phyloP scores from a whole-genome alignment of 2,329 filamentous ascomycete species.

The Septoria linicola region DNA sequence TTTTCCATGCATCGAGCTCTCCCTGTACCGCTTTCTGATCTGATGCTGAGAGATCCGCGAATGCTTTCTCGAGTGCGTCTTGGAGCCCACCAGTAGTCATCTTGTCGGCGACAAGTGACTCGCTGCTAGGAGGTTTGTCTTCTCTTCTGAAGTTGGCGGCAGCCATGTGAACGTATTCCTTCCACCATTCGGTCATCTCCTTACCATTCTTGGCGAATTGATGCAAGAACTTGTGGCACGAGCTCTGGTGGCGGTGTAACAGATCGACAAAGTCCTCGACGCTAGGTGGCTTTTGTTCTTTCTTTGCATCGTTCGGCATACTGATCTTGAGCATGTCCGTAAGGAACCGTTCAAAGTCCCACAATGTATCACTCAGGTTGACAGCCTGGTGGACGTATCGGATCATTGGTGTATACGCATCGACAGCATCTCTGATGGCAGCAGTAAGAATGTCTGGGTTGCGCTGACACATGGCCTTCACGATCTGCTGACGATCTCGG shows the following conservation, averaged over 20 bases:
- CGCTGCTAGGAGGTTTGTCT: constrained; percentile 27
- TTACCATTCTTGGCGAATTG: constrained; percentile 67
- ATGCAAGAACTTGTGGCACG: constrained; percentile 69
- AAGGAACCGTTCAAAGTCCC: constrained; percentile 66
- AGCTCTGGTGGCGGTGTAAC: constrained; percentile 61
- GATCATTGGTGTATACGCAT: constrained; percentile 73
- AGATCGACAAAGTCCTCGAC: constrained; percentile 72
- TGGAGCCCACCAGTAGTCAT: constrained; percentile 48
- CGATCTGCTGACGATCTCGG: constrained; percentile 71
- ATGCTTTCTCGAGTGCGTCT: constrained; percentile 43
- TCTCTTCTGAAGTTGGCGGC: constrained; percentile 55
- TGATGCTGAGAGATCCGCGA: constrained; percentile 48
- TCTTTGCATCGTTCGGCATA: constrained; percentile 37
- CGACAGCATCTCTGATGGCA: constrained; percentile 62
- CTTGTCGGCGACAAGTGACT: constrained; percentile 28
- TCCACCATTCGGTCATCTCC: constrained; percentile 61
- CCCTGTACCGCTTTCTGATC: constrained; percentile 50
- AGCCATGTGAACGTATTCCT: constrained; percentile 59
- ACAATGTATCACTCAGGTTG: constrained; percentile 67
- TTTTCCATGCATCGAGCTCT: constrained; percentile 59
- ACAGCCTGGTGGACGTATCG: constrained; percentile 68
- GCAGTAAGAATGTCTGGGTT: constrained; percentile 72
- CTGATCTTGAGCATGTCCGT: constrained; percentile 65
- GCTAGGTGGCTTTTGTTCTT: constrained; percentile 49
- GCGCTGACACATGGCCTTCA: constrained; percentile 63